Evolutionary conservation across 177 flowering plant species (phyloP), one percentile per base, ranked within the genome.

Genomic region (Vitis hybrid): DNA sequence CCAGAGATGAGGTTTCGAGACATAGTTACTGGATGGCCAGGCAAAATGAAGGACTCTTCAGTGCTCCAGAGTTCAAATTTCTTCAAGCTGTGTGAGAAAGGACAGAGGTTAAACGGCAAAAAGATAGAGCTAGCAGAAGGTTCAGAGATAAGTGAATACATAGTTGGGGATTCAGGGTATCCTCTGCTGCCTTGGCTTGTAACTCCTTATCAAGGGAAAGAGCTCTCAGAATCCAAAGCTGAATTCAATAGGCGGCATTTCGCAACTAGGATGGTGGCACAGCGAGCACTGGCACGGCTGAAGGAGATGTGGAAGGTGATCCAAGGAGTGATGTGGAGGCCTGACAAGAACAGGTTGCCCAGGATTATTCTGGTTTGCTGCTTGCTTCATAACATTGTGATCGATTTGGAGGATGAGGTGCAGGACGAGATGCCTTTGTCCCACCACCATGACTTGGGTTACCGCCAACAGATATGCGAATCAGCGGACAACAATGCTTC

Each of bases 11-110:
- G 90, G 78, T 91, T 93, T 77, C 83, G 85, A 3, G 94, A 90
- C 78, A 79, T 91, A 39, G 88, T 90, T 69, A 86, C 95, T 9
- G 98, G 98, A 53, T 90, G 89, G 89, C 98, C 95, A 3, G 98
- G 97, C n/a, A 82, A 89, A 80, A 70, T 93, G 88, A 81, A 62
- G 26, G 89, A 89, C 6, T 75, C 78, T 14, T 21, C 60, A 2
- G 78, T 86, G 13, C 87, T 91, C 21, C 76, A 69, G 64, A 85
- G 72, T 65, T 91, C 97, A 18, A 82, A 74, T 29, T 88, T 93
- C 71, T 86, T 78, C 79, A 75, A 78, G 52, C 87, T 83, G 0
- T 89, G 95, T 51, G 84, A 87, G 48, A 74, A 83, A 45, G 91
- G 86, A 22, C 80, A 89, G 65, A 88, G 85, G 66, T 64, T 93